A percentile compares a stretch with the other conserved stretches of the same genome.
Conservation (phyloP, 2,329 filamentous ascomycete species). For the Drechslera avenae region DNA sequence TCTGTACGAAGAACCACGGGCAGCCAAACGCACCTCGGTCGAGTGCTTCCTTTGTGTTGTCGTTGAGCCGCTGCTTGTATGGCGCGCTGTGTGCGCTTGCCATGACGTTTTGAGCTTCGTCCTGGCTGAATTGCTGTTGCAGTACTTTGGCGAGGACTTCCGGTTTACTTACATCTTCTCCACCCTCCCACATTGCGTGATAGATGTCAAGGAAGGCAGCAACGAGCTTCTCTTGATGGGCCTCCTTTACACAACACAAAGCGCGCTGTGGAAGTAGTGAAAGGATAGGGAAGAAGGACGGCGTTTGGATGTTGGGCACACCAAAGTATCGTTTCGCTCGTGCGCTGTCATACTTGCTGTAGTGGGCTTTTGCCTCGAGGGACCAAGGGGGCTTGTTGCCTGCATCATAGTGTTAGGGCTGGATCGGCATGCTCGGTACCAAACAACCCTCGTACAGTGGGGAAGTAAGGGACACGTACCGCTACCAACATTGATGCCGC, state of each 20-base stretch:
- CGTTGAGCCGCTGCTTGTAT: constrained; percentile 60
- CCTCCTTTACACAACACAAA: constrained; percentile 68
- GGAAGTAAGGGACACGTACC: constrained; percentile 32
- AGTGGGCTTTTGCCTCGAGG: constrained; percentile 68
- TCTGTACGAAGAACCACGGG: constrained; percentile 74
- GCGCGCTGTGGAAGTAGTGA: constrained; percentile 67
- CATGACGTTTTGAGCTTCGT: constrained; percentile 63
- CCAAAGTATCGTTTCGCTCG: constrained; percentile 60
- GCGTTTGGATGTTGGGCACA: constrained; percentile 49
- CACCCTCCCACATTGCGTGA: constrained; percentile 65
- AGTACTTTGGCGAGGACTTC: constrained; percentile 57
- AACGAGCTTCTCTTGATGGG: constrained; percentile 57
- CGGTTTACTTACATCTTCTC: constrained; percentile 64
- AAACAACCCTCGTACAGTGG: not conserved
- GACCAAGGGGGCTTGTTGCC: constrained; percentile 79
- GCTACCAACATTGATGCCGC: constrained; percentile 52
- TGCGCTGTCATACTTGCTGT: constrained; percentile 57
- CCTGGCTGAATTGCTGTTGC: constrained; percentile 54
- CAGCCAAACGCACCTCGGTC: constrained; percentile 74
- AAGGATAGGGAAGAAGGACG: constrained; percentile 60
- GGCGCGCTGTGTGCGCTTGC: constrained; percentile 56
- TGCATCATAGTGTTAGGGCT: constrained; percentile 31
- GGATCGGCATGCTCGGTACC: not conserved
- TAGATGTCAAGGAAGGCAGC: constrained; percentile 62
- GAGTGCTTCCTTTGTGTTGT: constrained; percentile 65